Conservation (phyloP, 345 rosid species). For the Hibiscus mutabilis region DNA sequence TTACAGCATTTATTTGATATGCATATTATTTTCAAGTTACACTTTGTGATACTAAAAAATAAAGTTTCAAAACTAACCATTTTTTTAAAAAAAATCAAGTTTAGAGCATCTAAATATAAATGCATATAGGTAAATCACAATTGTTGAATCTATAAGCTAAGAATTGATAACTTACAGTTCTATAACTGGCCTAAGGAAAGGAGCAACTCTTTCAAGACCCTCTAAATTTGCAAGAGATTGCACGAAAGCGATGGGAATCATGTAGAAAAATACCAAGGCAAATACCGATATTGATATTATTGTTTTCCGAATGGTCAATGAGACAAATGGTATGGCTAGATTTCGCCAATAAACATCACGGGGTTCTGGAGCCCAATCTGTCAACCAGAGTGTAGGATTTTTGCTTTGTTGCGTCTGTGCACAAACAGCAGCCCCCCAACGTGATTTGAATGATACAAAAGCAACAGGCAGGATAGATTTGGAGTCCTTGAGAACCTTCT, state of each 20-base stretch:
- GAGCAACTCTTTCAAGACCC: slow-evolving; percentile 86
- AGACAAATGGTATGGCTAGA: slow-evolving; percentile 85
- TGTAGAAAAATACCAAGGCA: slow-evolving; percentile 89
- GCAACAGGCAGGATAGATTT: slow-evolving; percentile 72
- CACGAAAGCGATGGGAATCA: slow-evolving; percentile 98
- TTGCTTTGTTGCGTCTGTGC: slow-evolving; percentile 97
- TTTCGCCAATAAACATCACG: slow-evolving; percentile 93
- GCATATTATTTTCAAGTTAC: no score
- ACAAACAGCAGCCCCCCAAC: slow-evolving; percentile 98
- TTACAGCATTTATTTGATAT: no score
- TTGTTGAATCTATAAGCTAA: no score
- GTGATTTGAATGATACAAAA: slow-evolving; percentile 84
- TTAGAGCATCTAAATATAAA: not conserved
- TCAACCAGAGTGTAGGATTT: slow-evolving; percentile 87
- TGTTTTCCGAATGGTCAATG: slow-evolving; percentile 69
- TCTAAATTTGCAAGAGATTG: slow-evolving; percentile 96
- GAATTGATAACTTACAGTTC: slow-evolving; percentile 55
- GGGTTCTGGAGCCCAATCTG: slow-evolving; percentile 96
- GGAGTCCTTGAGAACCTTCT: slow-evolving; percentile 59
- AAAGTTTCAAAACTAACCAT: no score
- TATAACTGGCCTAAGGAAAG: slow-evolving; percentile 88
- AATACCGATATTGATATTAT: slow-evolving; percentile 65
- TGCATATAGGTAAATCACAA: not conserved
- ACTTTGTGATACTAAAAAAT: no score
- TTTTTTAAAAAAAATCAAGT: not conserved